Conservation (phyloP, 208 protist genomes). For the Trypanosoma melophagium region DNA sequence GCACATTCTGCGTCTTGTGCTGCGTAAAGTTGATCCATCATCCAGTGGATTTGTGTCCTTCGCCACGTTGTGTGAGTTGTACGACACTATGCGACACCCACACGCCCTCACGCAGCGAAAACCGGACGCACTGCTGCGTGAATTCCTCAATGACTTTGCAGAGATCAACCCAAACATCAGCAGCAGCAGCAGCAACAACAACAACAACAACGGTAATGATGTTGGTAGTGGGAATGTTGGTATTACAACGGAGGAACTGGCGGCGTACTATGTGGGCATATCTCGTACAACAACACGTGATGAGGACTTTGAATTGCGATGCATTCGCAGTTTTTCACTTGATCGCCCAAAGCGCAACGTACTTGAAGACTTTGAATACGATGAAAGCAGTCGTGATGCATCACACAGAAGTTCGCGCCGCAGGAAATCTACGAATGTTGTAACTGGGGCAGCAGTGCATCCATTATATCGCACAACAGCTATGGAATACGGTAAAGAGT, state of each 20-base stretch:
- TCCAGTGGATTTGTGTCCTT: conserved; percentile 48
- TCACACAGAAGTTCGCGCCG: background rate
- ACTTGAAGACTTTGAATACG: conserved; percentile 34
- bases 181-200: too few relatives aligned
- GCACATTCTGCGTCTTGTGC: conserved; percentile 63
- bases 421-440: background rate
- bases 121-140: conserved; percentile 42
- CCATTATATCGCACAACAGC: conserved; percentile 76
- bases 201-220: too few relatives aligned
- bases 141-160: conserved; percentile 60
- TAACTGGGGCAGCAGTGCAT: conserved; percentile 52
- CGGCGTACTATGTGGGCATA: conserved; percentile 68
- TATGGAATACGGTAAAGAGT: conserved; percentile 71
- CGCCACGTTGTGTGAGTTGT: conserved; percentile 39
- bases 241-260: conserved; percentile 63
- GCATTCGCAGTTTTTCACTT: conserved; percentile 81
- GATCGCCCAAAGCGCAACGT: conserved; percentile 69
- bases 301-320: conserved; percentile 78
- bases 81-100: conserved; percentile 81
- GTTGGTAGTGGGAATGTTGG: conserved; percentile 22
- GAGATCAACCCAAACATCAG: too few relatives aligned
- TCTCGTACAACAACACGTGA: conserved; percentile 51
- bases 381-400: conserved; percentile 29
- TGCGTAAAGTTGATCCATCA: conserved; percentile 56
- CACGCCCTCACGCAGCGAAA: conserved; percentile 43